Percentiles rank a stretch among this genome's conserved stretches.
These are phyloP conservation scores for Pichia sp. DNA, from an alignment of 1,139 yeast genomes.

Conservation along the genomic window DNA sequence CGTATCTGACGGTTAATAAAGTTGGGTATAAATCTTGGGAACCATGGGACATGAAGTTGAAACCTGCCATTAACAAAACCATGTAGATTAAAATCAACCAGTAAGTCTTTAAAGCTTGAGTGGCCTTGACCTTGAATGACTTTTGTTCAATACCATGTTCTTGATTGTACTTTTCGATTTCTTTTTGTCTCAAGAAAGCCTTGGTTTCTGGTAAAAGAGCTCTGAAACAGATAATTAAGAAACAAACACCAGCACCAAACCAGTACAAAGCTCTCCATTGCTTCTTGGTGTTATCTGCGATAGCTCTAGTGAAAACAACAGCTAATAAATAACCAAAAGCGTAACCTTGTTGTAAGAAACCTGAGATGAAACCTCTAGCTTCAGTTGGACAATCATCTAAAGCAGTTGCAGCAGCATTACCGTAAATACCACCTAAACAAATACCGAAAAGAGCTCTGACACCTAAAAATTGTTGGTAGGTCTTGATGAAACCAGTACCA, in stretches of 20 bases:
- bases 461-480: slow-evolving; percentile 56
- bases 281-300: slow-evolving; percentile 41
- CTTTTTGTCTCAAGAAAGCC: slow-evolving; percentile 31
- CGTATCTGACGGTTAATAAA: slow-evolving; percentile 44
- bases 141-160: slow-evolving; percentile 23
- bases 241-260: slow-evolving; percentile 70
- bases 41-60: slow-evolving; percentile 66
- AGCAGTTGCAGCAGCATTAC: slow-evolving; percentile 60
- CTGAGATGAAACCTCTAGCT: slow-evolving; percentile 58
- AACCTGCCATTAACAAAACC: slow-evolving; percentile 52
- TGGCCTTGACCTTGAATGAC: slow-evolving; percentile 24
- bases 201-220: slow-evolving; percentile 51
- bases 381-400: slow-evolving; percentile 58
- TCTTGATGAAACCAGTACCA: slow-evolving; percentile 65
- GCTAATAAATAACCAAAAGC: slow-evolving; percentile 63
- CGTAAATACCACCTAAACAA: slow-evolving; percentile 66
- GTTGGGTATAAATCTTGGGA: slow-evolving; percentile 72
- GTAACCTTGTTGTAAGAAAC: slow-evolving; percentile 65
- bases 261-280: slow-evolving; percentile 76
- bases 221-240: slow-evolving; percentile 49
- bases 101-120: slow-evolving; percentile 29
- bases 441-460: slow-evolving; percentile 65
- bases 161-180: slow-evolving; percentile 25
- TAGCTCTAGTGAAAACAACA: slow-evolving; percentile 56
- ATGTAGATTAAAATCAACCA: slow-evolving; percentile 42